Percentiles rank a stretch among this genome's conserved stretches.
Evolutionary conservation across 495 filamentous ascomycete species (phyloP).

Genomic region (Cercophora samala): DNA sequence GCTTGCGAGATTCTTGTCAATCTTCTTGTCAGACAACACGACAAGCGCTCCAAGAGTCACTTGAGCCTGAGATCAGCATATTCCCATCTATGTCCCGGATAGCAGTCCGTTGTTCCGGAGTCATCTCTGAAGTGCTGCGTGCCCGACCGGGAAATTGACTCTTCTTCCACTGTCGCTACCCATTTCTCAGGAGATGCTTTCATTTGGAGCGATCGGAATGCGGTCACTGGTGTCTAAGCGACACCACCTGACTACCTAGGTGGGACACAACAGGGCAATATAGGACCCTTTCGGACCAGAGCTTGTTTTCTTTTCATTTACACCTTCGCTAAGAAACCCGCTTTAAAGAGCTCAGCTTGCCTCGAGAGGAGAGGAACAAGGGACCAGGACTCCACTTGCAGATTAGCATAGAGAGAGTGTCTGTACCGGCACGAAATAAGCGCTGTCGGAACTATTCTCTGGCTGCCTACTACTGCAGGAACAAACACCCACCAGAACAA

Average conservation of each 20-base stretch:
- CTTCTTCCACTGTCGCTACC: slow-evolving; percentile 1
- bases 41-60: background rate
- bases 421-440: background rate
- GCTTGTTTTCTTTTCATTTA: background rate
- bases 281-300: background rate
- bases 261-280: background rate
- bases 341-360: background rate
- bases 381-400: background rate
- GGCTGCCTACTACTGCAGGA: background rate
- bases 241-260: background rate
- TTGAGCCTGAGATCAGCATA: background rate
- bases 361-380: background rate
- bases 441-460: background rate
- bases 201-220: slow-evolving; percentile 1
- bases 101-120: background rate
- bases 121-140: background rate
- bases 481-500: too few species aligned
- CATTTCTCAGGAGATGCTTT: background rate
- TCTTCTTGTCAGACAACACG: background rate
- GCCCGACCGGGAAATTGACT: background rate
- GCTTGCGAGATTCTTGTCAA: background rate
- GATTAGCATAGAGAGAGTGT: background rate
- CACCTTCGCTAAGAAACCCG: background rate
- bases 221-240: background rate
- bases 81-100: background rate